phyloP scores from a whole-genome alignment of 2,329 filamentous ascomycete genomes.

The Lecanicillium sp. region DNA sequence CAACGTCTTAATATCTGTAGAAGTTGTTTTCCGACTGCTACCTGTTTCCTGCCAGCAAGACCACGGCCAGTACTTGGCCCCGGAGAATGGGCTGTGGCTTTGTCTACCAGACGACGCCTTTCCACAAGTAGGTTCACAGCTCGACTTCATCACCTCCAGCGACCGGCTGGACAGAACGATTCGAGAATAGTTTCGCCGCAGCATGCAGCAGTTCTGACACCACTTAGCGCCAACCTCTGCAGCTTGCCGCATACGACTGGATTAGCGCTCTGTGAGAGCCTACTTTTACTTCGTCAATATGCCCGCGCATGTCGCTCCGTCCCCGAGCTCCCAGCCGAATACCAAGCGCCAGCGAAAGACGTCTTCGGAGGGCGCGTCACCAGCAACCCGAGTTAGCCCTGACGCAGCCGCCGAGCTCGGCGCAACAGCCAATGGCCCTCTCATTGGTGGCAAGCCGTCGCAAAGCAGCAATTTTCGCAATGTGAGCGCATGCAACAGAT shows the following conservation, averaged over 20 bases:
- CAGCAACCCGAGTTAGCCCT: slow-evolving; percentile 26
- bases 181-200: no score
- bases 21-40: not conserved
- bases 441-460: slow-evolving; percentile 38
- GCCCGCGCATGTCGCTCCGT: slow-evolving; percentile 44
- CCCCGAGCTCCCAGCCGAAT: slow-evolving; percentile 42
- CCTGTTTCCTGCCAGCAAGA: not conserved
- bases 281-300: slow-evolving; percentile 18
- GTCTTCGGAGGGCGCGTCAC: slow-evolving; percentile 43
- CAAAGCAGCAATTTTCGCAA: slow-evolving; percentile 70
- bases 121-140: not conserved
- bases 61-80: slow-evolving; percentile 5
- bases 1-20: no score
- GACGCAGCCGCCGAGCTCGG: slow-evolving; percentile 21
- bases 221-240: slow-evolving; percentile 9
- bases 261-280: not conserved
- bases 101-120: slow-evolving; percentile 1
- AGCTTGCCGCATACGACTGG: not conserved
- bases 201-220: no score
- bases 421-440: slow-evolving; percentile 22
- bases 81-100: slow-evolving; percentile 8
- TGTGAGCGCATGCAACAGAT: slow-evolving; percentile 92
- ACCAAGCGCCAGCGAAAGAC: slow-evolving; percentile 52
- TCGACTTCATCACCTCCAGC: no score
- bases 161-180: no score